A percentile compares a stretch with the other conserved stretches of the same genome.
These are phyloP conservation scores for Akebia trifoliata DNA, from an alignment of 164 flowering plant genomes.

Conservation along the genomic window DNA sequence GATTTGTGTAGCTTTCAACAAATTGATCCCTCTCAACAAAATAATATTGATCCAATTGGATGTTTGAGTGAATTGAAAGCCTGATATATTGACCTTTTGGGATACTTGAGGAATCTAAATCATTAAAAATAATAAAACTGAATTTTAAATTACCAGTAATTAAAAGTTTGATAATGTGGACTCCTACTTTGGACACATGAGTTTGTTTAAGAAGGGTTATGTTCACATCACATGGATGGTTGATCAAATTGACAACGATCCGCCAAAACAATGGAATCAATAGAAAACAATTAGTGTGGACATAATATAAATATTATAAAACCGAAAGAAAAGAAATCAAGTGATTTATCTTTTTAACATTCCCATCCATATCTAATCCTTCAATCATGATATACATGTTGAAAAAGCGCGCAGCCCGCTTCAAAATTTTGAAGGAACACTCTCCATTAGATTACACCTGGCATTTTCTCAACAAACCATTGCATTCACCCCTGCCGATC, in stretches of 20 bases:
- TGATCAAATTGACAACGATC: not conserved
- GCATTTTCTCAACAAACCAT: too few relatives aligned
- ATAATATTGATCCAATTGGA: not conserved
- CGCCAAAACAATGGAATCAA: too few relatives aligned
- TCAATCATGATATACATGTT: too few relatives aligned
- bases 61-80: constrained; percentile 13
- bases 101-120: not conserved
- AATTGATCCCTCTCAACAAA: constrained; percentile 10
- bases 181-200: constrained; percentile 5
- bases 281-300: too few relatives aligned
- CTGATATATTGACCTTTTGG: not conserved
- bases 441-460: too few relatives aligned
- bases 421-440: too few relatives aligned
- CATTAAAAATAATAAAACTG: not conserved
- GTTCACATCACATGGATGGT: not conserved
- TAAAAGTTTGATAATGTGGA: not conserved
- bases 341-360: too few relatives aligned
- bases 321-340: too few relatives aligned
- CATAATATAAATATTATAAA: too few relatives aligned
- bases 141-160: not conserved
- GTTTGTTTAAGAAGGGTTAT: not conserved
- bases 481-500: too few relatives aligned
- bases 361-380: too few relatives aligned
- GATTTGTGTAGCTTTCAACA: constrained; percentile 8
- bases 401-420: too few relatives aligned